Evolutionary conservation across 176 grass and related monocot genomes (phyloP), one percentile per base, ranked within the genome.

Genomic region (Oryza rufipogon): DNA sequence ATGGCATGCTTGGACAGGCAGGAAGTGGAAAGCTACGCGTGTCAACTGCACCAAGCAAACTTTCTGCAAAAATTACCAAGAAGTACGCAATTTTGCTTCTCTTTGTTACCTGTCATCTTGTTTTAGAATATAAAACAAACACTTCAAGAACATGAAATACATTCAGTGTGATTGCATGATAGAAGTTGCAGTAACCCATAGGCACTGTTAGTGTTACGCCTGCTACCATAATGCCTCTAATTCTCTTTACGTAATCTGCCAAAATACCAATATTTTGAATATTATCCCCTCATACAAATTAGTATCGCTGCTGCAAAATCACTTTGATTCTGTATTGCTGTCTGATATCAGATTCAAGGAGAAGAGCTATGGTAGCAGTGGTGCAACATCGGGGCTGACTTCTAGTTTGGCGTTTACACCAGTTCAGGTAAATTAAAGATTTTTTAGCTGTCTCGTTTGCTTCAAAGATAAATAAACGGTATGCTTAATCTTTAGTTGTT

Each of bases 381-480:
- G 92, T 71, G 92, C 88, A 10, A 92, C 94, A 66, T 94, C 92
- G 60, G 94, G 90, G 74, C 78, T 97, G 73, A 94, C 94, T 26
- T 97, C 94, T 78, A 97, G 92, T 91, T 89, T 92, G 67, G 94
- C 94, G 45, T 97, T 92, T 83, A 97, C 92, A 70, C 90, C 90
- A 83, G 90, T 97, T 66, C 91, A 97, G 76, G 94, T 94, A 77
- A 88, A 85, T 36, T 74, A 14, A 68, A 75, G 20, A 22, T 82
- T 47, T 69, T 76, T 64, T 46, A 78, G 19, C 63, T 45, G 6
- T 74, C 14, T 28, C 5, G 3, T 38, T 52, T 9, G 4, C 36
- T 42, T 64, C 36, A 61, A 61, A 78, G 56, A 42, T 64, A 36
- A 16, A 64, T 63, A 64, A 78, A 25, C 14, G 2, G 20, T 64